These are phyloP conservation scores for Erucastrum elatum DNA, from an alignment of 345 rosid genomes.

Conservation along the genomic window DNA sequence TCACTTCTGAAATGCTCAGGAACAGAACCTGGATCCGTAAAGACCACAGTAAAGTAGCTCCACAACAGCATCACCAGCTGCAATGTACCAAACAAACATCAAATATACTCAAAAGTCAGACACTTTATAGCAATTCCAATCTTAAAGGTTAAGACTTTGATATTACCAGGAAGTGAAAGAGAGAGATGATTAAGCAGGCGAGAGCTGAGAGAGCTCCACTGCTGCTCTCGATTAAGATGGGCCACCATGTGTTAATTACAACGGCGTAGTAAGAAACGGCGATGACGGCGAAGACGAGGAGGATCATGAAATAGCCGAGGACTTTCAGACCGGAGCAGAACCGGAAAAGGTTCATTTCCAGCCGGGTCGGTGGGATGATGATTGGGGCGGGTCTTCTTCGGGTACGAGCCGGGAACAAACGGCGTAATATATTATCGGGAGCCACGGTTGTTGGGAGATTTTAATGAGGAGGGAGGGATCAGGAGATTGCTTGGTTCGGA, in stretches of 20 bases:
- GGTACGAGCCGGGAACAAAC: conserved; percentile 54
- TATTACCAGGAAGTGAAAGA: conserved; percentile 70
- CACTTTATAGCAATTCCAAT: not conserved
- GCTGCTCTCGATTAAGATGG: conserved; percentile 50
- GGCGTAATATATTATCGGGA: conserved; percentile 52
- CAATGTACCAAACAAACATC: conserved; percentile 17
- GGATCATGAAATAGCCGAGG: conserved; percentile 79
- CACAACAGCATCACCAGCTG: conserved; percentile 70
- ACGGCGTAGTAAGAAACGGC: conserved; percentile 70
- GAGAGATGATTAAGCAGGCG: conserved; percentile 45
- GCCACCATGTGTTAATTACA: conserved; percentile 41
- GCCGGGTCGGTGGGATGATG: conserved; percentile 37
- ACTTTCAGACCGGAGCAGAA: conserved; percentile 76
- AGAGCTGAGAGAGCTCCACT: conserved; percentile 40
- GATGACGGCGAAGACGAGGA: conserved; percentile 69
- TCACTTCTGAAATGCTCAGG: conserved; percentile 65
- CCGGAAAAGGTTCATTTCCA: conserved; percentile 72
- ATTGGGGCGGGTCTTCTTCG: conserved; percentile 47
- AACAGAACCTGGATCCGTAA: conserved; percentile 80
- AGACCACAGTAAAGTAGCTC: conserved; percentile 72
- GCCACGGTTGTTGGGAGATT: conserved; percentile 54
- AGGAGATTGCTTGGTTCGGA: conserved; percentile 16
- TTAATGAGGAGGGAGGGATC: conserved; percentile 6
- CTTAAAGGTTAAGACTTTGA: conserved; percentile 1
- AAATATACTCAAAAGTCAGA: not conserved